Percentiles rank a stretch among this genome's conserved stretches.
Conservation (phyloP, 805 yeast genomes). For the Myxozyma kluyveri region DNA sequence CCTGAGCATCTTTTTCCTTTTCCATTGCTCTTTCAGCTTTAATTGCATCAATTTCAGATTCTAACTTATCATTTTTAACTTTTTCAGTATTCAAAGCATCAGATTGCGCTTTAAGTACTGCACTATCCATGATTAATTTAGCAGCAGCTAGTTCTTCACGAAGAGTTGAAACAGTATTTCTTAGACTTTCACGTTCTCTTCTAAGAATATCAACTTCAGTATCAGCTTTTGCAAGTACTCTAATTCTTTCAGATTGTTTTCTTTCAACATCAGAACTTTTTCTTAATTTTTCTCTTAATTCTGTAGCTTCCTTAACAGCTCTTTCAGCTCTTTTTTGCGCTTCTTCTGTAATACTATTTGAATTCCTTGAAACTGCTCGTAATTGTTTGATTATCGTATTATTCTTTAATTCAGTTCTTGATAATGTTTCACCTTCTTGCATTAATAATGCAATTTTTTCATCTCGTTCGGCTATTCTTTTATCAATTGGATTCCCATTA, state of each 20-base stretch:
- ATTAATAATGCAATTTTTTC: slow-evolving; percentile 61
- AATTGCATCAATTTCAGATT: slow-evolving; percentile 36
- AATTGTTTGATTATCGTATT: slow-evolving; percentile 65
- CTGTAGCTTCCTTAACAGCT: slow-evolving; percentile 44
- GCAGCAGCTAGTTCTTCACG: slow-evolving; percentile 36
- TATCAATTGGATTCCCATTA: slow-evolving; percentile 14
- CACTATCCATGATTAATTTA: slow-evolving; percentile 34
- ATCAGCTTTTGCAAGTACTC: slow-evolving; percentile 25
- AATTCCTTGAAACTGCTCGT: slow-evolving; percentile 48
- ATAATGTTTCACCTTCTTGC: slow-evolving; percentile 72
- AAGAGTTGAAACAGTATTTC: slow-evolving; percentile 20
- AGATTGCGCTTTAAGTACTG: slow-evolving; percentile 32
- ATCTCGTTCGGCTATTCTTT: slow-evolving; percentile 48
- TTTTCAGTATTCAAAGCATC: slow-evolving; percentile 36
- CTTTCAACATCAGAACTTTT: slow-evolving; percentile 25
- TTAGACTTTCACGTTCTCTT: slow-evolving; percentile 27
- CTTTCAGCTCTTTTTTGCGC: slow-evolving; percentile 35
- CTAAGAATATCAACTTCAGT: slow-evolving; percentile 29
- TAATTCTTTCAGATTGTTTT: slow-evolving; percentile 34
- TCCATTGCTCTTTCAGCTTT: slow-evolving; percentile 38
- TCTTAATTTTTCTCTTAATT: slow-evolving; percentile 36
- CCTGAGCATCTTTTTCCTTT: slow-evolving; percentile 39
- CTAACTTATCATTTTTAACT: slow-evolving; percentile 31
- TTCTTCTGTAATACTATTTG: slow-evolving; percentile 35
- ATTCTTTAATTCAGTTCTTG: slow-evolving; percentile 66